Conservation (phyloP, 345 rosid genomes). For the Draba incana region DNA sequence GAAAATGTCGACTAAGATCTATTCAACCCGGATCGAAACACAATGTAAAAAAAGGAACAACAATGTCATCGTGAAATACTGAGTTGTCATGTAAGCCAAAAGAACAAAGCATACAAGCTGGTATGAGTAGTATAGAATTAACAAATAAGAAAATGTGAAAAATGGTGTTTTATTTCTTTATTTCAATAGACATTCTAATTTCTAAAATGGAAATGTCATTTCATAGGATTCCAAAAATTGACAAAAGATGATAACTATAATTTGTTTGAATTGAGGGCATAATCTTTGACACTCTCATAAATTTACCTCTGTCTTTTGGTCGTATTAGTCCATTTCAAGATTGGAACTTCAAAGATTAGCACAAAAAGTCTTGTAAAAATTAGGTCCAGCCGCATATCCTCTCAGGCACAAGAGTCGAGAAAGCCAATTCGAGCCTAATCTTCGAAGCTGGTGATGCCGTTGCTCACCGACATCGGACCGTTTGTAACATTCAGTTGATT, state of each 20-base stretch:
- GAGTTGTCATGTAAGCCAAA: neutral
- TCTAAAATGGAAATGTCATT: constrained; percentile 4
- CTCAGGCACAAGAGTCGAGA: no score
- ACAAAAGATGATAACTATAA: constrained; percentile 11
- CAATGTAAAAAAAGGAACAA: no score
- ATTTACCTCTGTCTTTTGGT: neutral
- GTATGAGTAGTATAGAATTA: no score
- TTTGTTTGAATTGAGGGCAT: neutral
- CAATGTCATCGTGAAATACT: neutral
- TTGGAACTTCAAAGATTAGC: constrained; percentile 14
- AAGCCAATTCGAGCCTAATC: no score
- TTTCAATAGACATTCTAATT: neutral
- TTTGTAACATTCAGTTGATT: no score
- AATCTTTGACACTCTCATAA: constrained; percentile 6
- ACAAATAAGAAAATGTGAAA: no score
- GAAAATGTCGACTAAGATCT: no score
- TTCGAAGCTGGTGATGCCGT: no score
- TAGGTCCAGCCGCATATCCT: no score
- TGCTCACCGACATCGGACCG: no score
- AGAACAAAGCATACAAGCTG: neutral
- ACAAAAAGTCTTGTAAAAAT: neutral
- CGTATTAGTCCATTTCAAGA: constrained; percentile 29
- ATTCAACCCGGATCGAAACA: no score
- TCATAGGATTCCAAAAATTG: constrained; percentile 38
- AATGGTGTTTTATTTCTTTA: no score